Evolutionary conservation across 2,329 filamentous ascomycete genomes (phyloP).

Genomic region (Phaeosphaeriaceae sp.): DNA sequence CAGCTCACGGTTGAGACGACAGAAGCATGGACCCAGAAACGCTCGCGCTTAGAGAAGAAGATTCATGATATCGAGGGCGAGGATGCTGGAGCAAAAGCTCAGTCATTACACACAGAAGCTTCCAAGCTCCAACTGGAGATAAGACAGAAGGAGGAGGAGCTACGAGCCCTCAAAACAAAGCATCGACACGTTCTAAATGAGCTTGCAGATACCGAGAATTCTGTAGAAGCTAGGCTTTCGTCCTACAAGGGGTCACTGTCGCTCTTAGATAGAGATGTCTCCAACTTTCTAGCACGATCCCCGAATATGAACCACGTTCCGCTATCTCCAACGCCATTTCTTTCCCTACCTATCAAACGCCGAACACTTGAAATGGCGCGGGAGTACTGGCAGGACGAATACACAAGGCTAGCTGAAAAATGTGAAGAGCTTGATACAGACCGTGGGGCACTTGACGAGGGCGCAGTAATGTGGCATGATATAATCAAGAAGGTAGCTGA

Average conservation of each 20-base stretch:
- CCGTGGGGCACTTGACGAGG: slow-evolving; percentile 69
- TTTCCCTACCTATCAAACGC: slow-evolving; percentile 66
- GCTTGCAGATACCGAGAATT: slow-evolving; percentile 68
- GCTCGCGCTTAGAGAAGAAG: slow-evolving; percentile 61
- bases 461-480: slow-evolving; percentile 70
- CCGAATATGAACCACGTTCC: slow-evolving; percentile 48
- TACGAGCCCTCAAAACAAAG: slow-evolving; percentile 66
- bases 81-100: slow-evolving; percentile 63
- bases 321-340: slow-evolving; percentile 55
- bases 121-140: slow-evolving; percentile 67
- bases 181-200: slow-evolving; percentile 65
- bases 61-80: slow-evolving; percentile 62
- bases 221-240: slow-evolving; percentile 72
- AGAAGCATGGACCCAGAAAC: slow-evolving; percentile 64
- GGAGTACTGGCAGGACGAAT: slow-evolving; percentile 72
- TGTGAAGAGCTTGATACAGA: slow-evolving; percentile 66
- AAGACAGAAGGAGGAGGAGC: slow-evolving; percentile 66
- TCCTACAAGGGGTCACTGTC: slow-evolving; percentile 72
- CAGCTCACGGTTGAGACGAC: slow-evolving; percentile 65
- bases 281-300: slow-evolving; percentile 64
- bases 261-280: slow-evolving; percentile 69
- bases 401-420: slow-evolving; percentile 61
- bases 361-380: slow-evolving; percentile 74
- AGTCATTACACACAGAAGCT: slow-evolving; percentile 58
- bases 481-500: slow-evolving; percentile 64